Base-by-base conservation (phyloP, 2,329 filamentous ascomycete species). In the Didymella pinodella region DNA sequence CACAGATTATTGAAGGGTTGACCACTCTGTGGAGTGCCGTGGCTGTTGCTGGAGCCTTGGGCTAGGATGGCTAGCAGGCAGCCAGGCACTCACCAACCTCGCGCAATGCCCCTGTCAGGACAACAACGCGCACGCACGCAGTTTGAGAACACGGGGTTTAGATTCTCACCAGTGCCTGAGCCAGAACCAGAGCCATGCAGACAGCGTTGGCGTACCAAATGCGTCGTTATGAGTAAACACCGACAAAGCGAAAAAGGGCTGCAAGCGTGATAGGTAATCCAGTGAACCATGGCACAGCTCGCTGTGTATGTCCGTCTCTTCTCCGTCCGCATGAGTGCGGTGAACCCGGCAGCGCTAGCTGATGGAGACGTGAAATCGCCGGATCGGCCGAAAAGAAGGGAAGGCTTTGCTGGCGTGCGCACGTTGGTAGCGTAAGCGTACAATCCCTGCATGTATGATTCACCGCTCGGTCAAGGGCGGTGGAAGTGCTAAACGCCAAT, bases 401-500 rank as follows among this genome's bases (percentile, higher is more conserved):
- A 36, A 59, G 51, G 57, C 44, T 60, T 60, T 60, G 57, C 51
- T 60, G 57, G 52, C 56, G 46, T 52, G 51, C 47, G 51, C 52
- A 48, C 51, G 57, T 59, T 51, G 49, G 45, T 44, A 46, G 53
- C 51, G 53, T 59, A 59, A 57, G 60, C 53, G 47, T 29, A 48
- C 32, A 38, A 65, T 48, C 65, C 65, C 65, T 53, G 50, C 44
- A 29, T 63, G 66, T 61, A 68, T 69, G 66, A 70, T 68, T 66
- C 65, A 66, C 65, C 65, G 65, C 54, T 62, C 65, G 63, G 67
- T 50, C 65, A 68, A 64, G 62, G 63, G 61, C 68, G 68, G 68
- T 71, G 65, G 66, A 65, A 65, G 66, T 69, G 65, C 65, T 68
- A 65, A 67, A 64, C 64, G 65, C 60, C 65, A 67, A 63, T 63